These are phyloP conservation scores for Alternaria angustiovoidea DNA, from an alignment of 2,329 filamentous ascomycete species.

Conservation along the genomic window DNA sequence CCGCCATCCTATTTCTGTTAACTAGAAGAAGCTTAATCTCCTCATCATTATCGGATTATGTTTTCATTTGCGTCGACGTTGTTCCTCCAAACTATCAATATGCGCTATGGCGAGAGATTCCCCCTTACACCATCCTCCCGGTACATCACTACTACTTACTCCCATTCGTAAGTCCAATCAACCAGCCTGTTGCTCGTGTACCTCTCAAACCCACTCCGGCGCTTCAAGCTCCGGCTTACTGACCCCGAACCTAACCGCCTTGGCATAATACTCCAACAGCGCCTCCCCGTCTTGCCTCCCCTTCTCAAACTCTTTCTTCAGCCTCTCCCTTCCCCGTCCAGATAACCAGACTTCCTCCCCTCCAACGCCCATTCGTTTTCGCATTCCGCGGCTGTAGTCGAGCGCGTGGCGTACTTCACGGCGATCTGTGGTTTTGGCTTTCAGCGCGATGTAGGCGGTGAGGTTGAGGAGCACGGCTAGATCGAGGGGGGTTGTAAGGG, in stretches of 20 bases:
- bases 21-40: neutral
- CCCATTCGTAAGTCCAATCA: neutral
- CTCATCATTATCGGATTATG: neutral
- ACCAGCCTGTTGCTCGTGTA: neutral
- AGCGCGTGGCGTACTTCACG: slow-evolving; percentile 34
- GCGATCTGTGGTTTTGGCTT: slow-evolving; percentile 28
- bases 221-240: slow-evolving; percentile 27
- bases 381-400: slow-evolving; percentile 32
- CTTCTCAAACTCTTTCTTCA: slow-evolving; percentile 27
- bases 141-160: neutral
- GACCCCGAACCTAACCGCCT: slow-evolving; percentile 32
- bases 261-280: slow-evolving; percentile 36
- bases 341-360: slow-evolving; percentile 29
- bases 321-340: slow-evolving; percentile 14
- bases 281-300: slow-evolving; percentile 22
- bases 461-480: slow-evolving; percentile 38
- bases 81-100: neutral
- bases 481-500: slow-evolving; percentile 26
- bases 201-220: slow-evolving; percentile 25
- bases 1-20: neutral
- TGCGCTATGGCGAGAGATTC: neutral
- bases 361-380: slow-evolving; percentile 25
- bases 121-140: neutral
- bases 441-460: slow-evolving; percentile 27
- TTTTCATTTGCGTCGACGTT: neutral